phyloP scores from a whole-genome alignment of 768 basidiomycete genomes.

The Pisolithus orientalis region DNA sequence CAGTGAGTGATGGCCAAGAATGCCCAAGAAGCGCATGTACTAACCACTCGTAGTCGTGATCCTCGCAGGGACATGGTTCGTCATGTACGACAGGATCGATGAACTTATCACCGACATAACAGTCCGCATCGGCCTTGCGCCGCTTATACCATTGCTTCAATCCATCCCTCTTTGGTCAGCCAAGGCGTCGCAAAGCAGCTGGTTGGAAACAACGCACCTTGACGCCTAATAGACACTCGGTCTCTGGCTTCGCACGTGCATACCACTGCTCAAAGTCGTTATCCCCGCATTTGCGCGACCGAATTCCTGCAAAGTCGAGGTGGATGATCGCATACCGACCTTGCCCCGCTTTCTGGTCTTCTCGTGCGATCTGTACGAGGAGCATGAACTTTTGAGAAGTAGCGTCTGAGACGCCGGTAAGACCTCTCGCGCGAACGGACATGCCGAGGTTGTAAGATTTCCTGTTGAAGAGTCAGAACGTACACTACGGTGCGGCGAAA shows the following conservation, averaged over 20 bases:
- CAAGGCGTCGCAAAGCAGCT: background rate
- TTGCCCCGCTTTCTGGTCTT: conserved; percentile 43
- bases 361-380: conserved; percentile 66
- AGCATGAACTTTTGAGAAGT: conserved; percentile 96
- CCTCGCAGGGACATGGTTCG: conserved; percentile 75
- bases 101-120: conserved; percentile 90
- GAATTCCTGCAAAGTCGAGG: conserved; percentile 75
- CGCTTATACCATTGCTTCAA: conserved; percentile 88
- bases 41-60: conserved; percentile 93
- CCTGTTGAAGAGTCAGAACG: conserved; percentile 37
- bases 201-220: conserved; percentile 47
- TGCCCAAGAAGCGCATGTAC: conserved; percentile 7
- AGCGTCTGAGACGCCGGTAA: conserved; percentile 91
- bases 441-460: conserved; percentile 61
- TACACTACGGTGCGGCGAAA: background rate
- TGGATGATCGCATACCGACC: conserved; percentile 68
- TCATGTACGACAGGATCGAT: conserved; percentile 78
- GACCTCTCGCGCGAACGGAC: conserved; percentile 60
- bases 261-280: conserved; percentile 87
- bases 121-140: conserved; percentile 75
- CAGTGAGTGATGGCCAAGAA: background rate
- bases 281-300: conserved; percentile 59
- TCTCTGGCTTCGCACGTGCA: conserved; percentile 55
- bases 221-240: conserved; percentile 90
- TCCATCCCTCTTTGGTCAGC: background rate